Base-by-base conservation (phyloP, 2,329 filamentous ascomycete species). In the Ophiostoma australiae region DNA sequence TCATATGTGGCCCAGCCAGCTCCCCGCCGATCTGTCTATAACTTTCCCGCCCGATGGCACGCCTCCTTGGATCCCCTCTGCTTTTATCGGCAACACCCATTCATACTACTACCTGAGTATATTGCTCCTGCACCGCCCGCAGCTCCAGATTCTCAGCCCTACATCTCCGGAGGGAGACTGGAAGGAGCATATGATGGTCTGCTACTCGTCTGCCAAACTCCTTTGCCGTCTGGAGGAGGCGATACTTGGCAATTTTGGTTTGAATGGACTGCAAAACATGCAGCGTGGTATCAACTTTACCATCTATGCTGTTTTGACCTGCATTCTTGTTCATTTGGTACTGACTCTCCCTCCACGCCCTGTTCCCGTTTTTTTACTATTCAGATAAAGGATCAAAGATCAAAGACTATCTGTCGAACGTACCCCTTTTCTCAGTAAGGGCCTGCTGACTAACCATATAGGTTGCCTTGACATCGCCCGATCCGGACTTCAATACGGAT, bases 211-310 rank as follows among this genome's bases (percentile, higher is more conserved):
- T 0, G 93, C 94, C 55, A 96, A 95, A 79, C 87, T 86, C 58
- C 85, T 98, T 69, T 97, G 94, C 80, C 89, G 91, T 72, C 80
- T 97, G 6, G 93, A 97, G 77, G 94, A 98, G 80, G 90, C 90
- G 1, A 88, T 97, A 48, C 77, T 97, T 72, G 86, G 90, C 70
- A 86, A 87, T 0, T 97, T 90, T 78, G 92, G 93, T 2, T 82
- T 97, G 72, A 87, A 87, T 20, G 94, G 94, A 0, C 83, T 98
- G 20, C 85, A 95, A 75, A 96, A 90, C 80, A 97, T 97, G 94
- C 90, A 94, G 77, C 87, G 94, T 75, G 94, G 94, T 55, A 93
- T 97, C 78, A 97, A 94, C 80, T 98, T 97, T 77, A 93, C 92
- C 6, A 93, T 98, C n/a, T 98, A 98, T 77, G 89, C 90, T 71